Evolutionary conservation across 176 grass and related monocot species (phyloP).

Genomic region (Eleusine indica): DNA sequence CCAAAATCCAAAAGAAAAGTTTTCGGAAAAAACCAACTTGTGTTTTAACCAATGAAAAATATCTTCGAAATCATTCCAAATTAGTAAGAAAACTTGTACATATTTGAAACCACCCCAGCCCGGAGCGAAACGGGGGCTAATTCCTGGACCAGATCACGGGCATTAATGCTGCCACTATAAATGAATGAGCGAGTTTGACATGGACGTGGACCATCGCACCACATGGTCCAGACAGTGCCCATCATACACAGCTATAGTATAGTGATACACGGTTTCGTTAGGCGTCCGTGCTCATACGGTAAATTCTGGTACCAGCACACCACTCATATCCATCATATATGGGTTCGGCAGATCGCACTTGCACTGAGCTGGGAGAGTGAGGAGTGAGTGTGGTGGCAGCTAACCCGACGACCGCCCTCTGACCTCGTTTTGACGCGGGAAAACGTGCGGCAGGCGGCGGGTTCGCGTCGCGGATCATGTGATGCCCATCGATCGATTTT

Average conservation of each 20-base stretch:
- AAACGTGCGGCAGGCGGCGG: background rate
- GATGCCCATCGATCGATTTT: background rate
- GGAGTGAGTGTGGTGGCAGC: conserved; percentile 3
- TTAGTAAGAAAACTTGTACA: background rate
- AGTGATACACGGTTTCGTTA: no score
- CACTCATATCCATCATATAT: background rate
- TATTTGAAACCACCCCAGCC: background rate
- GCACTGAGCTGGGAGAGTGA: background rate
- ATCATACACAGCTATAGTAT: no score
- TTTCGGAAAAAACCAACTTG: background rate
- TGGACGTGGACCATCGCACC: no score
- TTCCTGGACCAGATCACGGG: conserved; percentile 26
- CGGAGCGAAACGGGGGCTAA: background rate
- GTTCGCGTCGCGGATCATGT: background rate
- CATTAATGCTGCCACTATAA: background rate
- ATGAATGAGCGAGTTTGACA: no score
- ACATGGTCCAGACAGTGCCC: no score
- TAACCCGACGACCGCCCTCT: background rate
- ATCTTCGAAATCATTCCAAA: background rate
- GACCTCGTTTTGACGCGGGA: conserved; percentile 2
- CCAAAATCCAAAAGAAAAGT: background rate
- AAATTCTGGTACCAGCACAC: conserved; percentile 7
- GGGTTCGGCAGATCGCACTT: conserved; percentile 36
- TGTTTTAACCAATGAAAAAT: background rate
- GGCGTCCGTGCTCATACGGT: no score